Conservation (phyloP, 169 alveolate genomes). For the Plasmodium chabaudi region DNA sequence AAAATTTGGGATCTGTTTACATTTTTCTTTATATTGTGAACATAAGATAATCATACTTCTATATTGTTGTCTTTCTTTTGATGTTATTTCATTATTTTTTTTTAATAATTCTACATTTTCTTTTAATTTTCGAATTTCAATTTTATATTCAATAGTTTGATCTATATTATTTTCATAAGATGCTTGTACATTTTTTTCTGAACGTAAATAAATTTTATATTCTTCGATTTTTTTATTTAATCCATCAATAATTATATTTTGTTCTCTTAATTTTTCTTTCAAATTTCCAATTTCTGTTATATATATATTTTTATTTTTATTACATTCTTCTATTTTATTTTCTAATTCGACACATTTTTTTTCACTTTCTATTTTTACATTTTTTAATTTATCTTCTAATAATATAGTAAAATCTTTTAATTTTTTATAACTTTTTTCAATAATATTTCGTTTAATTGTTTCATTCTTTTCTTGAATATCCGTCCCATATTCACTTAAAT, state of each 20-base stretch:
- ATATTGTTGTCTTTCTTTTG: slow-evolving; percentile 76
- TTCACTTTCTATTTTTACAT: slow-evolving; percentile 20
- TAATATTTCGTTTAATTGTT: slow-evolving; percentile 7
- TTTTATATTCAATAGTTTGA: slow-evolving; percentile 27
- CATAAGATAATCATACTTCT: slow-evolving; percentile 63
- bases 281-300: slow-evolving; percentile 29
- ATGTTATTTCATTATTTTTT: slow-evolving; percentile 58
- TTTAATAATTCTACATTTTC: slow-evolving; percentile 44
- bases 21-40: slow-evolving; percentile 69
- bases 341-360: slow-evolving; percentile 25
- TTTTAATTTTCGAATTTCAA: slow-evolving; percentile 50
- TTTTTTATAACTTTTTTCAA: slow-evolving; percentile 61
- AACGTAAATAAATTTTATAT: slow-evolving; percentile 16
- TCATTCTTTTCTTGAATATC: slow-evolving; percentile 11
- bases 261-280: slow-evolving; percentile 22
- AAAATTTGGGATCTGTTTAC: slow-evolving; percentile 32
- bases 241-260: slow-evolving; percentile 15
- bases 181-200: slow-evolving; percentile 13
- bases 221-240: slow-evolving; percentile 51
- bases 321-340: slow-evolving; percentile 27
- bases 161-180: slow-evolving; percentile 19
- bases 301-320: slow-evolving; percentile 9
- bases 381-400: slow-evolving; percentile 48
- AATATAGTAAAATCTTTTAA: slow-evolving; percentile 56
- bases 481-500: not conserved